Evolutionary conservation across 176 grass and related monocot genomes (phyloP).

Genomic region (Dendrocalamus sinicus): DNA sequence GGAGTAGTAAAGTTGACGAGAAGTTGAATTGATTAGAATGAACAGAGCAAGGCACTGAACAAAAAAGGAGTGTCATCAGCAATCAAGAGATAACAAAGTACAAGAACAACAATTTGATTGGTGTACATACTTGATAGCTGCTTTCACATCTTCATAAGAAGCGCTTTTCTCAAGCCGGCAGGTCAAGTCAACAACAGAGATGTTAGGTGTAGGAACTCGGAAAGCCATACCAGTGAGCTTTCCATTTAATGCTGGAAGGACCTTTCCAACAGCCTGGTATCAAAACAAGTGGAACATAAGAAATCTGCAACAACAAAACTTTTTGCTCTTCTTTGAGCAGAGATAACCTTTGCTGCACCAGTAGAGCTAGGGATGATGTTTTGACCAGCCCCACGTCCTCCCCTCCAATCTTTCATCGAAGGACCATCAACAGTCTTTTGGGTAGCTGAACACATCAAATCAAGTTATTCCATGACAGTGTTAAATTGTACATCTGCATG

Average conservation of each 20-base stretch:
- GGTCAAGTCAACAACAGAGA: constrained; percentile 81
- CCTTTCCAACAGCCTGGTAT: constrained; percentile 79
- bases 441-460: constrained; percentile 57
- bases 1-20: neutral
- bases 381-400: constrained; percentile 77
- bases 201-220: constrained; percentile 78
- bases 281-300: constrained; percentile 19
- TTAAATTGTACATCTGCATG: neutral
- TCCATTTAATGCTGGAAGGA: constrained; percentile 76
- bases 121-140: constrained; percentile 73
- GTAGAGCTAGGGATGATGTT: constrained; percentile 89
- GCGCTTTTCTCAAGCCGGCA: constrained; percentile 77
- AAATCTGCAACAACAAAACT: neutral
- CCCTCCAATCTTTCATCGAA: constrained; percentile 84
- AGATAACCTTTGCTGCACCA: constrained; percentile 75
- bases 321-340: neutral
- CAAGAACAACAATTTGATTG: constrained; percentile 2
- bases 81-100: constrained; percentile 29
- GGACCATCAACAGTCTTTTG: constrained; percentile 85
- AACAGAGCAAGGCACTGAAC: neutral
- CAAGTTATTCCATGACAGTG: neutral
- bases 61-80: neutral
- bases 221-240: constrained; percentile 90
- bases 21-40: constrained; percentile 6
- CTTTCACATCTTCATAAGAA: constrained; percentile 85